Evolutionary conservation across 2,329 filamentous ascomycete genomes (phyloP).

Genomic region (Geoglossum cookeanum): DNA sequence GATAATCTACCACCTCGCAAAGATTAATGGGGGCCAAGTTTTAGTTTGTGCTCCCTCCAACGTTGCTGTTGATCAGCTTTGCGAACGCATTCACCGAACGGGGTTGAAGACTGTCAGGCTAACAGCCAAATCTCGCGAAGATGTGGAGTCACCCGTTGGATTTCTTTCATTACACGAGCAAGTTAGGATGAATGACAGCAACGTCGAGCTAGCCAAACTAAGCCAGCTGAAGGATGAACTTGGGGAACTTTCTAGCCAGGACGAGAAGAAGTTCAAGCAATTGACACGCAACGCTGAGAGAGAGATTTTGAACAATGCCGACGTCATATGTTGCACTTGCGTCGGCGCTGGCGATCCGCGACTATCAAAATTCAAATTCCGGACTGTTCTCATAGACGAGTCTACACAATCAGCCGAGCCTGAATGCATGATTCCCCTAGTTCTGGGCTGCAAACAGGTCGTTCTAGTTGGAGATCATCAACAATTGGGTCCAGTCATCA

Average conservation of each 20-base stretch:
- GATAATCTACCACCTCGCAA: conserved; percentile 93
- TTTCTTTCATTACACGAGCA: conserved; percentile 93
- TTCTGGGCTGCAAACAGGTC: conserved; percentile 94
- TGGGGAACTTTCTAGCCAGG: conserved; percentile 80
- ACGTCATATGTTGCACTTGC: conserved; percentile 97
- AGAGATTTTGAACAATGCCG: conserved; percentile 84
- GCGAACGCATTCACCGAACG: conserved; percentile 86
- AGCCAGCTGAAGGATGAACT: conserved; percentile 82
- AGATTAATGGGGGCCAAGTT: conserved; percentile 86
- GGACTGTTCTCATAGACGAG: conserved; percentile 93
- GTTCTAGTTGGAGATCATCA: conserved; percentile 98
- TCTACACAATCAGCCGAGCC: conserved; percentile 96
- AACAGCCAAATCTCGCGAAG: conserved; percentile 96
- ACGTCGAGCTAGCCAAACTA: conserved; percentile 79
- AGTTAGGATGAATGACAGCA: conserved; percentile 92
- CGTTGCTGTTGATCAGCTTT: conserved; percentile 94
- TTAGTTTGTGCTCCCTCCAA: conserved; percentile 95
- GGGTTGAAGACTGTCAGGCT: conserved; percentile 92
- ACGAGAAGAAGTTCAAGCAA: conserved; percentile 97
- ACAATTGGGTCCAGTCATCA: conserved; percentile 93
- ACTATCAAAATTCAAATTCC: conserved; percentile 92
- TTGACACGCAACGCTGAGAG: conserved; percentile 84
- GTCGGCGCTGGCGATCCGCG: conserved; percentile 93
- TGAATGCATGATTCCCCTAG: conserved; percentile 95
- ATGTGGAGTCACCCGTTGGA: conserved; percentile 94